Conservation (phyloP, 495 filamentous ascomycete species). For the Cercophora newfieldiana region DNA sequence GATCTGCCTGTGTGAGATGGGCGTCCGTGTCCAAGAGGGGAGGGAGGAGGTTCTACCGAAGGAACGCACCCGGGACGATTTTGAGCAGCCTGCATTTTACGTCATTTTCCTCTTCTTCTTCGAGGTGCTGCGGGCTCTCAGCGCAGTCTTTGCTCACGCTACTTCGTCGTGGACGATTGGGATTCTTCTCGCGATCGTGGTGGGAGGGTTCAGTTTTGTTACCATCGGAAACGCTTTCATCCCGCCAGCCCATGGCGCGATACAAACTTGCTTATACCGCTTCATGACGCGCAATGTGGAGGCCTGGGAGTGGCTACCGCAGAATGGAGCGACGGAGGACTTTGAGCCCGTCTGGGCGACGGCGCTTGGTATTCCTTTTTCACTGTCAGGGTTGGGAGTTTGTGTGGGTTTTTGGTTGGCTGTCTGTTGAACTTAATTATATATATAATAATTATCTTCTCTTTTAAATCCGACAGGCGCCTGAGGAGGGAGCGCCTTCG, state of each 20-base stretch:
- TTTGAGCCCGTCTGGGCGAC: not conserved
- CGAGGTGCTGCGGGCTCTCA: not conserved
- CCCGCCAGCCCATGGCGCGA: not conserved
- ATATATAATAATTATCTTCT: too few relatives aligned
- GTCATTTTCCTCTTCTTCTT: not conserved
- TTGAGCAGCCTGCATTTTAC: not conserved
- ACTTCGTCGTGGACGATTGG: not conserved
- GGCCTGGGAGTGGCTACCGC: not conserved
- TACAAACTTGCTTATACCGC: not conserved
- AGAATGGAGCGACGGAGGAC: not conserved
- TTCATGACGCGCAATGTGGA: slow-evolving; percentile 1
- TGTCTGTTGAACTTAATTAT: not conserved
- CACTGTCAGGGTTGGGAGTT: not conserved
- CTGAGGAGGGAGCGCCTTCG: too few relatives aligned
- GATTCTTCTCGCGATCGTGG: not conserved
- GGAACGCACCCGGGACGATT: not conserved
- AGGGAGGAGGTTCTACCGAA: not conserved
- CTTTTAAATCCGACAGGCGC: too few relatives aligned
- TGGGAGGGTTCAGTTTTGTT: not conserved
- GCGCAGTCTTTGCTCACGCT: not conserved
- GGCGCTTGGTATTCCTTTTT: not conserved
- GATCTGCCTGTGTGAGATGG: not conserved
- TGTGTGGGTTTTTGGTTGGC: not conserved
- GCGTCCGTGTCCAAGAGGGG: not conserved
- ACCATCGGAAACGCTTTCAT: not conserved